Evolutionary conservation across 768 basidiomycete species (phyloP), one percentile per base, ranked within the genome.

Genomic region (Lactarius hatsudake): DNA sequence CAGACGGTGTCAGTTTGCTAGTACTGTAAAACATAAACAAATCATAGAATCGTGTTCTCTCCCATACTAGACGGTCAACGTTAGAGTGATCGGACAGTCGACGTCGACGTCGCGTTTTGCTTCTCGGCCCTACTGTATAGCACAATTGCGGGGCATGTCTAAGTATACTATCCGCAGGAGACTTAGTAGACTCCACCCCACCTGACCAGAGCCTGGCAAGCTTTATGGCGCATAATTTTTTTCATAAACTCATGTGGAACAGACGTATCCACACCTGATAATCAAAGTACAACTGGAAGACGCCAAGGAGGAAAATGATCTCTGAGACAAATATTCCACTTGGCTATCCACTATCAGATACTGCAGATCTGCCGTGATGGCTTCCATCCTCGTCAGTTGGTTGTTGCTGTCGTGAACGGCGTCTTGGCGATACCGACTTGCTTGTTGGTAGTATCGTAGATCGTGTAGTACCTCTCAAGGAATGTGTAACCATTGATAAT

Each of bases 401-500:
- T 69, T 18, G 71, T 73, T 13, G 76, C 71, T 57, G 68, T 63
- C 17, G 79, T 80, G 69, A 73, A 73, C 23, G 61, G 7, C 5
- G 77, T 79, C n/a, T 69, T 75, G 8, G 79, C 79, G 17, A 80
- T 62, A 13, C 78, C 79, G 42, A 79, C 71, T 12, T 61, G 74
- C 18, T 61, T 62, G 69, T 76, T 76, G 2, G 72, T 71, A 17
- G 74, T 70, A 62, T 80, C 79, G 67, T 73, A 80, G 13, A 77
- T 74, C 28, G 73, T 70, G 69, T 78, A 80, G 76, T 75, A 80
- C 26, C 79, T 71, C 70, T 80, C 73, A 32, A 79, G 71, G 73
- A 77, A 80, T 45, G 72, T 40, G 67, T 73, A 73, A 18, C 78
- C 79, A 67, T 71, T 74, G 72, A 80, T 77, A 71, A 80, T 78